A percentile compares a stretch with the other conserved stretches of the same genome.
These are phyloP conservation scores for Leishmania arabica DNA, from an alignment of 208 protist species.

Conservation along the genomic window DNA sequence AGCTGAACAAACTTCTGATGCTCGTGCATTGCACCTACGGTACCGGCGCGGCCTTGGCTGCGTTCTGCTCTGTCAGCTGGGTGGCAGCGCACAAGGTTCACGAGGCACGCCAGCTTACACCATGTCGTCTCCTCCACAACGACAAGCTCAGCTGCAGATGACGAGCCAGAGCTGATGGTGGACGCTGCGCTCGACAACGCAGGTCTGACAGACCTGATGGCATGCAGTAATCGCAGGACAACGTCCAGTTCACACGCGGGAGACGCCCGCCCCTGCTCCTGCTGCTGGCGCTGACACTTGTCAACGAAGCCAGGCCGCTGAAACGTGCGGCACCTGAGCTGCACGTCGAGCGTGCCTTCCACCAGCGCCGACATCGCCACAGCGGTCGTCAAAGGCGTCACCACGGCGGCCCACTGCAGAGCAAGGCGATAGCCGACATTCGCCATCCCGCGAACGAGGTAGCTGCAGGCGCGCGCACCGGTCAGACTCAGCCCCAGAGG, in stretches of 20 bases:
- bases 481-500: not conserved
- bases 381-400: not conserved
- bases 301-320: not conserved
- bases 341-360: not conserved
- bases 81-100: slow-evolving; percentile 10
- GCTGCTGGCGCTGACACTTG: not conserved
- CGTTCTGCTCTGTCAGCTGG: not conserved
- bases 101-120: slow-evolving; percentile 24
- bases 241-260: not conserved
- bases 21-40: not conserved
- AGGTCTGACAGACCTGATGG: slow-evolving; percentile 1
- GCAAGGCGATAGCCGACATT: slow-evolving; percentile 12
- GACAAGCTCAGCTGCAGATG: not conserved
- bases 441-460: slow-evolving; percentile 6
- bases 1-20: slow-evolving; percentile 5
- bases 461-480: not conserved
- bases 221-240: not conserved
- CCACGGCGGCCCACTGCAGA: slow-evolving; percentile 11
- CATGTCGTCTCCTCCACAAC: slow-evolving; percentile 23
- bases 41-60: not conserved
- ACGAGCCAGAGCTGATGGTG: not conserved
- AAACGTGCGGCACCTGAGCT: not conserved
- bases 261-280: not conserved
- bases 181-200: not conserved
- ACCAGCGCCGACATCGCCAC: not conserved